Base-by-base conservation (phyloP, 805 yeast species). In the Candida maris region DNA sequence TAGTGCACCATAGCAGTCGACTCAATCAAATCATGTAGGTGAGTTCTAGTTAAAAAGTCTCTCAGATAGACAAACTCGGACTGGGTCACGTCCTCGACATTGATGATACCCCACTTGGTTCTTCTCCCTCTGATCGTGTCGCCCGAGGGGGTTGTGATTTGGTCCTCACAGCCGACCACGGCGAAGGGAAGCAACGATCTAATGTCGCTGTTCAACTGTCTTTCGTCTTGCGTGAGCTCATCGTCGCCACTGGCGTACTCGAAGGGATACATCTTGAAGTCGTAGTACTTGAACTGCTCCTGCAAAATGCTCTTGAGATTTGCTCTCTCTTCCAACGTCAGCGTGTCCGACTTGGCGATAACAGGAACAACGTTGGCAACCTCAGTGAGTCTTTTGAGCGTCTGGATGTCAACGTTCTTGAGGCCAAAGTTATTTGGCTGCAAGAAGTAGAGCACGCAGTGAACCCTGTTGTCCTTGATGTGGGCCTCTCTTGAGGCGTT, bases 61-160 rank as follows among this genome's bases (percentile, higher is more conserved):
- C 97, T 79, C 57, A 93, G 77, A 52, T 86, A 88, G 25, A 87
- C 86, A 70, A 93, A 93, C 67, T 93, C 98, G 65, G 96, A 88
- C 65, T 93, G 97, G 37, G 82, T 77, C 36, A 86, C 88, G 65
- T 93, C 96, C 66, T 89, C 97, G 43, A 93, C 86, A 61, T 88
- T 85, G 55, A 91, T 83, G 13, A 83, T 73, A 17, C 97, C 97
- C 96, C 96, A 91, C 57, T 82, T 80, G 38, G 94, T 88, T 66
- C 85, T 80, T 66, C 97, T 81, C 34, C 96, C 96, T 53, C 91
- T 82, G 30, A 88, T 84, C 18, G 73, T 66, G 53, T 81, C 85
- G 28, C 96, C 96, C 54, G 81, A 79, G 36, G 84, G 70, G 37
- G 77, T 74, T 15, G 62, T 50, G 45, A 85, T 75, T 51, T 82